Evolutionary conservation across 2,329 filamentous ascomycete species (phyloP).

Genomic region (Pseudopyricularia cyperi): DNA sequence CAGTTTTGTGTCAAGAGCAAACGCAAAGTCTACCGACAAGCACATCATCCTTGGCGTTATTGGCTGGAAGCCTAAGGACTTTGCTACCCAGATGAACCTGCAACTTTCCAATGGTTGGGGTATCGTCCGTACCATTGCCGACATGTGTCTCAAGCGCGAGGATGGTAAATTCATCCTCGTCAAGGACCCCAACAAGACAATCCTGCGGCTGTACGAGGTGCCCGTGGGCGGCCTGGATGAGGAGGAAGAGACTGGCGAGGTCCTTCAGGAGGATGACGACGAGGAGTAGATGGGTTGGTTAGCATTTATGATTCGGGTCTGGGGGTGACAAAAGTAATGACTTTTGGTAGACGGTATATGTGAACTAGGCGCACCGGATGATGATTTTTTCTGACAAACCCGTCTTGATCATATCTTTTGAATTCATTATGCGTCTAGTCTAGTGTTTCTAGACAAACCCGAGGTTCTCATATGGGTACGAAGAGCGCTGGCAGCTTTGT

Average conservation of each 20-base stretch:
- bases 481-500: no score
- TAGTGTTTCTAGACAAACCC: no score
- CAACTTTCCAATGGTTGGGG: constrained; percentile 97
- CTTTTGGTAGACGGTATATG: neutral
- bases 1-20: constrained; percentile 88
- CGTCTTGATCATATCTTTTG: neutral
- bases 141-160: constrained; percentile 72
- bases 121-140: constrained; percentile 93
- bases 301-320: neutral
- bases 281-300: constrained; percentile 12
- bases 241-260: constrained; percentile 55
- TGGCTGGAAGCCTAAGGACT: constrained; percentile 96
- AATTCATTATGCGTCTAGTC: neutral
- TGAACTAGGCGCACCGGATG: neutral
- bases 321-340: neutral
- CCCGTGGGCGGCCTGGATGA: constrained; percentile 84
- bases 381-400: neutral
- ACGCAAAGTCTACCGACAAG: constrained; percentile 83
- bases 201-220: constrained; percentile 86
- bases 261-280: constrained; percentile 29
- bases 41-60: constrained; percentile 93
- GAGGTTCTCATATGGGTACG: no score
- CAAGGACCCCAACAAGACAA: constrained; percentile 94
- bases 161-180: constrained; percentile 73
- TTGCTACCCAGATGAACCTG: constrained; percentile 95